phyloP scores from a whole-genome alignment of 192 early-diverging fungal species.

The Rhizophagus clarus region DNA sequence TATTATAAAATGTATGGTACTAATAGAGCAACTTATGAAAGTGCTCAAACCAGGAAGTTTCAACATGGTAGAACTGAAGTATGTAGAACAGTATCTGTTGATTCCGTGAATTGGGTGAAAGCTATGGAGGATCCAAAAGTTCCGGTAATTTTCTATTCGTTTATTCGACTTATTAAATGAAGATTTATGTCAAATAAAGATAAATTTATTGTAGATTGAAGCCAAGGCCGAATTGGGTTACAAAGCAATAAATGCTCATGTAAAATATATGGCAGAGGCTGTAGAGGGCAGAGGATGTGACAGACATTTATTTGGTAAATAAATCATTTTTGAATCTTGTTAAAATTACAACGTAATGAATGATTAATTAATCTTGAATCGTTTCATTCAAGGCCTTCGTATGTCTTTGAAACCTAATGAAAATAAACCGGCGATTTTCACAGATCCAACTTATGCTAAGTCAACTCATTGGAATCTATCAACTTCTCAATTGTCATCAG shows the following conservation, averaged over 20 bases:
- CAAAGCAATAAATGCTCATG: slow-evolving; percentile 77
- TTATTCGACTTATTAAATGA: neutral
- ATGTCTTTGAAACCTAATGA: slow-evolving; percentile 75
- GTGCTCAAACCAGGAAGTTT: slow-evolving; percentile 90
- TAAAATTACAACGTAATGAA: neutral
- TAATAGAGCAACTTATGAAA: slow-evolving; percentile 87
- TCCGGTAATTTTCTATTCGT: neutral
- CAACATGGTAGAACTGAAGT: slow-evolving; percentile 95
- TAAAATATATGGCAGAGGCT: slow-evolving; percentile 76
- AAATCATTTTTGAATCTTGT: neutral
- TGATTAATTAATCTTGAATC: slow-evolving; percentile 5
- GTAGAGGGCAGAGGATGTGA: slow-evolving; percentile 88
- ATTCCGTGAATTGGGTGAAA: slow-evolving; percentile 81
- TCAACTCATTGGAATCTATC: slow-evolving; percentile 90
- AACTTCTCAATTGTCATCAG: slow-evolving; percentile 89
- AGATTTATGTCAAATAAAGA: neutral
- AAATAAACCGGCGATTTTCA: slow-evolving; percentile 81
- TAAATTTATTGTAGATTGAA: slow-evolving; percentile 25
- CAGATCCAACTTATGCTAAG: slow-evolving; percentile 79
- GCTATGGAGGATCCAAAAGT: slow-evolving; percentile 74
- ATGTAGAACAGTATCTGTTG: slow-evolving; percentile 76
- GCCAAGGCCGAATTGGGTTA: slow-evolving; percentile 73
- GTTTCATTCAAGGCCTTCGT: slow-evolving; percentile 60
- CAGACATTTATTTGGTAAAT: slow-evolving; percentile 77
- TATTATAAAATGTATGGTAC: slow-evolving; percentile 89